phyloP scores from a whole-genome alignment of 169 alveolate genomes.

The Plasmodium vivax region DNA sequence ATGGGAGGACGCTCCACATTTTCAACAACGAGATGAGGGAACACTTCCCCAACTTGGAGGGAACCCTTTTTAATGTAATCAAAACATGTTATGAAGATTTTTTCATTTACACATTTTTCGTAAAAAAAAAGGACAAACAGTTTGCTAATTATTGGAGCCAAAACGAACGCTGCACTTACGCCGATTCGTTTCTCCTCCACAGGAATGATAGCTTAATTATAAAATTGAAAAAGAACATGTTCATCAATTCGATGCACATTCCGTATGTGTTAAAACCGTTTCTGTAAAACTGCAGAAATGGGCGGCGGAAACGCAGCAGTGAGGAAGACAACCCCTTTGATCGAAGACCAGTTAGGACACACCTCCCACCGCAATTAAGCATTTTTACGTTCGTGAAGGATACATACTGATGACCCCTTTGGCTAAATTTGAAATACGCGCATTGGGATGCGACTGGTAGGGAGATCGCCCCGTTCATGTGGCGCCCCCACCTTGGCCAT shows the following conservation, averaged over 20 bases:
- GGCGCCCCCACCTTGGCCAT: background rate
- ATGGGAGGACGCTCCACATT: background rate
- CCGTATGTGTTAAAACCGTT: conserved; percentile 2
- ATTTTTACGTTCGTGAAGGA: background rate
- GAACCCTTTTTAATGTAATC: conserved; percentile 36
- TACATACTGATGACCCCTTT: background rate
- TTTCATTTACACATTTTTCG: conserved; percentile 31
- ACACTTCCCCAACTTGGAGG: conserved; percentile 33
- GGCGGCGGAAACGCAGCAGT: background rate
- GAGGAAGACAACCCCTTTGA: background rate
- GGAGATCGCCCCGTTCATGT: background rate
- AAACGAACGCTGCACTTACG: background rate
- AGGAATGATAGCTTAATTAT: conserved; percentile 21
- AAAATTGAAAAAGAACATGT: conserved; percentile 36
- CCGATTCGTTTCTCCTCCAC: background rate
- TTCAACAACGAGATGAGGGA: conserved; percentile 12
- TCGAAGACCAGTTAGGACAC: background rate
- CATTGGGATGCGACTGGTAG: background rate
- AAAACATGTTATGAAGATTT: conserved; percentile 41
- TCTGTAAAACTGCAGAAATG: background rate
- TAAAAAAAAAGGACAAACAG: conserved; percentile 7
- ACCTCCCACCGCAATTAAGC: background rate
- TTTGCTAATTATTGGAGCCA: background rate
- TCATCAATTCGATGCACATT: conserved; percentile 51
- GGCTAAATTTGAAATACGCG: background rate